A percentile compares a stretch with the other conserved stretches of the same genome.
These are phyloP conservation scores for Cochlearia excelsa DNA, from an alignment of 345 rosid genomes.

Conservation along the genomic window DNA sequence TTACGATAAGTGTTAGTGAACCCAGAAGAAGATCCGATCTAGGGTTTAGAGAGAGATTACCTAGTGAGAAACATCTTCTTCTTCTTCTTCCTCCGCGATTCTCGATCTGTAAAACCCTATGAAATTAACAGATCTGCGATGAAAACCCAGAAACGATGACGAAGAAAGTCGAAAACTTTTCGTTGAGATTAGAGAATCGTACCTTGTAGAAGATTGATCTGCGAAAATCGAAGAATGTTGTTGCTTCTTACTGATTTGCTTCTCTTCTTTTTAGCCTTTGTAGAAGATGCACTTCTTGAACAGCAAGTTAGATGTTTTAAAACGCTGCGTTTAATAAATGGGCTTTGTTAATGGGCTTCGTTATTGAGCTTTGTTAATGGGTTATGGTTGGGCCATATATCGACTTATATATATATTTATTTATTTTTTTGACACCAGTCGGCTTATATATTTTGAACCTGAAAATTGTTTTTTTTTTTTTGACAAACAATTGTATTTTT, in stretches of 20 bases:
- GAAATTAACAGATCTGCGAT: neutral
- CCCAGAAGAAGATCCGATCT: conserved; percentile 14
- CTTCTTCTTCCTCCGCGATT: conserved; percentile 29
- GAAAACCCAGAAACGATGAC: neutral
- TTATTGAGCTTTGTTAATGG: neutral
- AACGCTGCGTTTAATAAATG: conserved; percentile 17
- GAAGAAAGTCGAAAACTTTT: neutral
- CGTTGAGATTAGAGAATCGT: neutral
- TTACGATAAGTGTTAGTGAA: conserved; percentile 6
- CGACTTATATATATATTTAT: too few species aligned
- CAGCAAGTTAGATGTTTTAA: conserved; percentile 30
- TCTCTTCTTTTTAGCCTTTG: conserved; percentile 6
- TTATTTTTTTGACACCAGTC: too few species aligned
- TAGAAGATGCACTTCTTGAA: conserved; percentile 32
- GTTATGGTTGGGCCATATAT: neutral
- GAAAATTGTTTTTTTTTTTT: too few species aligned
- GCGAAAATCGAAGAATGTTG: conserved; percentile 18
- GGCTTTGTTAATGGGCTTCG: conserved; percentile 23
- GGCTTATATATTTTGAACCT: too few species aligned
- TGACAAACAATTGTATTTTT: too few species aligned
- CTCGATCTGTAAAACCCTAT: conserved; percentile 36
- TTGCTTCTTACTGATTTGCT: conserved; percentile 11
- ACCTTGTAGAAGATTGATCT: conserved; percentile 22
- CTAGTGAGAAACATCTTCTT: conserved; percentile 68
- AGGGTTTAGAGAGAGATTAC: conserved; percentile 23